Percentiles rank a stretch among this genome's conserved stretches.
These are phyloP conservation scores for Pichia ethanolica DNA, from an alignment of 805 yeast genomes.

Conservation along the genomic window DNA sequence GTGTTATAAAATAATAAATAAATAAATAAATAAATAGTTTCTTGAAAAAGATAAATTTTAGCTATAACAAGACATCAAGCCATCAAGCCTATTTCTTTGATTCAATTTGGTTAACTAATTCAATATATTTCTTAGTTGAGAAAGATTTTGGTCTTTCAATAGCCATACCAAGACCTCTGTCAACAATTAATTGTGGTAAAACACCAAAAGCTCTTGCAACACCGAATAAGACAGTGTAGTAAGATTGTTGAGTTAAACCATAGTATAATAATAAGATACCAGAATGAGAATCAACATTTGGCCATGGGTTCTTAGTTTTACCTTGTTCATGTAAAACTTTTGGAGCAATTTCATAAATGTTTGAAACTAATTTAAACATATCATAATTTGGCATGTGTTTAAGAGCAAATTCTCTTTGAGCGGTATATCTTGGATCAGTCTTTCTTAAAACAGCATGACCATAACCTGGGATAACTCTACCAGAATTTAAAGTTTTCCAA, in stretches of 20 bases:
- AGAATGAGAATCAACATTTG: slow-evolving; percentile 83
- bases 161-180: slow-evolving; percentile 75
- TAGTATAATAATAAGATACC: slow-evolving; percentile 82
- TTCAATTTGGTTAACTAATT: slow-evolving; percentile 46
- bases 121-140: slow-evolving; percentile 88
- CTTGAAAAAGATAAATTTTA: background rate
- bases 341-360: slow-evolving; percentile 79
- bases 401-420: slow-evolving; percentile 77
- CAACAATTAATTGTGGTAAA: slow-evolving; percentile 76
- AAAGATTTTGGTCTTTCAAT: slow-evolving; percentile 89
- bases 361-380: slow-evolving; percentile 68
- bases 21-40: background rate
- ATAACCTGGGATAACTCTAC: slow-evolving; percentile 84
- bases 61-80: background rate
- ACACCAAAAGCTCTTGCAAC: slow-evolving; percentile 85
- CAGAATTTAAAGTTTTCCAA: slow-evolving; percentile 72
- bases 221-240: slow-evolving; percentile 83
- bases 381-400: slow-evolving; percentile 72
- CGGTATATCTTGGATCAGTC: slow-evolving; percentile 83
- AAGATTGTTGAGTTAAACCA: slow-evolving; percentile 74
- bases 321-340: slow-evolving; percentile 74
- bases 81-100: slow-evolving; percentile 12
- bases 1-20: background rate
- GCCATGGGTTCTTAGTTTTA: slow-evolving; percentile 91
- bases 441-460: slow-evolving; percentile 85